Base-by-base conservation (phyloP, 345 rosid species). In the Carallia pectinifolia region DNA sequence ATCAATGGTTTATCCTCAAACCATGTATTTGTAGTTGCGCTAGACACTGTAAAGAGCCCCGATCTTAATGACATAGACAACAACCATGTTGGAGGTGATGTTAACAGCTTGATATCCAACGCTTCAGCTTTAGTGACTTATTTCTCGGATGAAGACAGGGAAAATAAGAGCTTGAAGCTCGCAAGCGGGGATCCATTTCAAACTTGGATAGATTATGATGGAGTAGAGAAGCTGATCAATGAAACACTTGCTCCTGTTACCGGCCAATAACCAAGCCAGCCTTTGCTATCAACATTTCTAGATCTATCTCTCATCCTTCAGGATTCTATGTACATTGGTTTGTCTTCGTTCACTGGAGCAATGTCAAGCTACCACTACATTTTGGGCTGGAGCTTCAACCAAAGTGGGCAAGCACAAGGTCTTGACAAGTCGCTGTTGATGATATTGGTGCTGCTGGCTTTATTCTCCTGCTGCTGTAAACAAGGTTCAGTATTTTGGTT, bases 21-120 rank as follows among this genome's bases (percentile, higher is more conserved):
- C 56, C 77, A 67, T 48, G 39, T 74, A 33, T 33, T 74, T 30
- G 72, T 72, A 6, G 50, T 74, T 15, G 73, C 68, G 52, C 61
- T 74, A 0, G 73, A 74, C 47, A 36, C 72, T 16, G 16, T 63
- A 23, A 7, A 1, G 27, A 74, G 30, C 48, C 58, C 23, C 13
- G 68, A 74, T 1, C 62, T 68, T 9, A 19, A 3, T 0, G 77
- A 74, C 44, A 74, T 62, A 53, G 13, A 67, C 34, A 12, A 54
- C 18, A 71, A 71, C 56, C 74, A 71, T 64, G 63, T 71, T 12
- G 68, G 68, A 3, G 65, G 65, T 13, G 70, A 72, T 48, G 31
- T 72, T 13, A 72, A 72, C 59, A 23, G 69, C 50, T 17, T 72
- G 70, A 65, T 6, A 0, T 65, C 76, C 5, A 66, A 3, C 16